These are phyloP conservation scores for Ogataea pini DNA, from an alignment of 805 yeast species.

Conservation along the genomic window DNA sequence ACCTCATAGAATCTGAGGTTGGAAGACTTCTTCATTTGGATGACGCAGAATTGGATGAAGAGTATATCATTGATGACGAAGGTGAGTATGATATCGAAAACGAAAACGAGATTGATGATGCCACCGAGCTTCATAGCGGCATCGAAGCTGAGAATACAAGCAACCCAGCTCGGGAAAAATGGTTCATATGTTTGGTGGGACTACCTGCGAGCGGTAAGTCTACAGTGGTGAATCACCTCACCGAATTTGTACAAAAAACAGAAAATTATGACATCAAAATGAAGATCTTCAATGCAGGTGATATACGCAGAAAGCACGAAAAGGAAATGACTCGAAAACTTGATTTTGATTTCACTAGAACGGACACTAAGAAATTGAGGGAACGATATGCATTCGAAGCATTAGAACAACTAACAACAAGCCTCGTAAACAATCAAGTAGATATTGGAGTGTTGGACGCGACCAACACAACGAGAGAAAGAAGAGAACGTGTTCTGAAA, in stretches of 20 bases:
- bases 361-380: constrained; percentile 55
- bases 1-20: constrained; percentile 30
- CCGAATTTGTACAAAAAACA: constrained; percentile 21
- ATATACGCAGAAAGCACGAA: constrained; percentile 44
- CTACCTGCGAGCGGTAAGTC: constrained; percentile 95
- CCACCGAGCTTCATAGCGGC: constrained; percentile 10
- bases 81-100: constrained; percentile 10
- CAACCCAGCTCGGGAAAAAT: constrained; percentile 25
- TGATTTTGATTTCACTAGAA: constrained; percentile 38
- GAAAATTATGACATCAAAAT: constrained; percentile 23
- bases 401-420: constrained; percentile 71
- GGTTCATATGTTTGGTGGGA: constrained; percentile 59
- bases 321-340: constrained; percentile 21
- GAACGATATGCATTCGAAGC: constrained; percentile 97
- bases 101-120: constrained; percentile 9
- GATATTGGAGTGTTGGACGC: constrained; percentile 90
- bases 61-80: constrained; percentile 17
- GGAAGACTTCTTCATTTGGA: constrained; percentile 28
- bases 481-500: constrained; percentile 57
- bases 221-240: constrained; percentile 33
- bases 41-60: constrained; percentile 26
- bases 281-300: constrained; percentile 52
- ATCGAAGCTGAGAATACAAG: constrained; percentile 7
- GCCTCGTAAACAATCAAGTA: constrained; percentile 73
- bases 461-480: constrained; percentile 53